Evolutionary conservation across 768 basidiomycete genomes (phyloP).

Genomic region (Tricholoma matsutake): DNA sequence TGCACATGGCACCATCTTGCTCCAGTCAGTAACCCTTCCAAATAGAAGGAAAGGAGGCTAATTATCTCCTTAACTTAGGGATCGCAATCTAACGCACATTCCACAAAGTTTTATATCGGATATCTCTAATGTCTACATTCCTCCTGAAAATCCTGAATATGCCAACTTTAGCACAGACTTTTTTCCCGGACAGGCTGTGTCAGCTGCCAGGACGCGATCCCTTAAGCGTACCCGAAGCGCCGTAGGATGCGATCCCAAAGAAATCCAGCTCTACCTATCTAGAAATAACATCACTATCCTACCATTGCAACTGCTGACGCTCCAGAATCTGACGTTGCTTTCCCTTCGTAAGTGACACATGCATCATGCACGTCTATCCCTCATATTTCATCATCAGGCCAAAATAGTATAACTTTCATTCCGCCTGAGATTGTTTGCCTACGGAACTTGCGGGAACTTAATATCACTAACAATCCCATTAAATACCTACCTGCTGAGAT

Average conservation of each 20-base stretch:
- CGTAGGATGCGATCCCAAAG: conserved; percentile 32
- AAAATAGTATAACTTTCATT: conserved; percentile 51
- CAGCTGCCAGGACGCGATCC: conserved; percentile 19
- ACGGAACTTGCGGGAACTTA: conserved; percentile 53
- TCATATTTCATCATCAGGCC: conserved; percentile 40
- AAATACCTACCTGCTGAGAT: conserved; percentile 65
- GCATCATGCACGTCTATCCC: background rate
- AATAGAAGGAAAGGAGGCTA: background rate
- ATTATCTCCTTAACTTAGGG: conserved; percentile 25
- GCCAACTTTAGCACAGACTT: conserved; percentile 7
- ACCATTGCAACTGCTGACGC: conserved; percentile 54
- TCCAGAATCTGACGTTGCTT: conserved; percentile 58
- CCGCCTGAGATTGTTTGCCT: conserved; percentile 63
- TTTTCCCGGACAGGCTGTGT: conserved; percentile 30
- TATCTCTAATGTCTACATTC: conserved; percentile 44
- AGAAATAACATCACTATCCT: conserved; percentile 51
- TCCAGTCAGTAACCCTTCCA: conserved; percentile 42
- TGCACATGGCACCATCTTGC: conserved; percentile 46
- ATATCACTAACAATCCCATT: conserved; percentile 58
- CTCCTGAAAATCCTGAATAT: conserved; percentile 32
- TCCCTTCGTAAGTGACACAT: conserved; percentile 52
- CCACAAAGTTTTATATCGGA: conserved; percentile 46
- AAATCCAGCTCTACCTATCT: conserved; percentile 56
- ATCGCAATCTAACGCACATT: conserved; percentile 42
- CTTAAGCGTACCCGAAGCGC: conserved; percentile 28